Conservation (phyloP, 257 asterid genomes). For the Solanum piurae region DNA sequence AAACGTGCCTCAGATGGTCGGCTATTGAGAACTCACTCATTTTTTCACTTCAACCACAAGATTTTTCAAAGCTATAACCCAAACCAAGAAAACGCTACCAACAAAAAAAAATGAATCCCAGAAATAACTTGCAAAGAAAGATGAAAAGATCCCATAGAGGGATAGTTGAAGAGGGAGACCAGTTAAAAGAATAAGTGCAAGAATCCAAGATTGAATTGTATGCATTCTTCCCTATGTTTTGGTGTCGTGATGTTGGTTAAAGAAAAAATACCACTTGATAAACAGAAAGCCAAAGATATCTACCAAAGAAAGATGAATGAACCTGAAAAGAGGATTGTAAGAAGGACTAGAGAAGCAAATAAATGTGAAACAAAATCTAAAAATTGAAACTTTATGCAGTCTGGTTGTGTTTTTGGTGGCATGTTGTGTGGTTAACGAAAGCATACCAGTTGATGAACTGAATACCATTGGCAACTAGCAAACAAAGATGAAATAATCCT, state of each 20-base stretch:
- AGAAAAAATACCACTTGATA: not conserved
- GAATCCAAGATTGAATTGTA: not conserved
- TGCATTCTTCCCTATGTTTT: not conserved
- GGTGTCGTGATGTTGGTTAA: not conserved
- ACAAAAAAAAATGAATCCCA: not conserved
- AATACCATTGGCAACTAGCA: not conserved
- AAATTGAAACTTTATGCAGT: not conserved
- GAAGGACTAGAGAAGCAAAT: not conserved
- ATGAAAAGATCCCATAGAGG: not conserved
- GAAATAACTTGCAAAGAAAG: not conserved
- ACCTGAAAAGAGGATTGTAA: not conserved
- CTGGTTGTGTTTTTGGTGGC: not conserved
- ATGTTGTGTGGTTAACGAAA: not conserved
- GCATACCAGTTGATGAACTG: not conserved
- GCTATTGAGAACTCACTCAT: not conserved
- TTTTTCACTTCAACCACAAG: not conserved
- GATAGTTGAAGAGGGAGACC: not conserved
- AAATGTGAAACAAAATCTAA: not conserved
- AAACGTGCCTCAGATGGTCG: not conserved
- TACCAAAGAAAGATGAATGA: not conserved
- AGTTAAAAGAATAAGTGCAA: not conserved
- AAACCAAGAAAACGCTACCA: not conserved
- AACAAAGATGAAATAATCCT: not conserved
- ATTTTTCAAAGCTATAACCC: not conserved
- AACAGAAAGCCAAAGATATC: not conserved